These are phyloP conservation scores for Termitomyces heimii DNA, from an alignment of 768 basidiomycete species.

Conservation along the genomic window DNA sequence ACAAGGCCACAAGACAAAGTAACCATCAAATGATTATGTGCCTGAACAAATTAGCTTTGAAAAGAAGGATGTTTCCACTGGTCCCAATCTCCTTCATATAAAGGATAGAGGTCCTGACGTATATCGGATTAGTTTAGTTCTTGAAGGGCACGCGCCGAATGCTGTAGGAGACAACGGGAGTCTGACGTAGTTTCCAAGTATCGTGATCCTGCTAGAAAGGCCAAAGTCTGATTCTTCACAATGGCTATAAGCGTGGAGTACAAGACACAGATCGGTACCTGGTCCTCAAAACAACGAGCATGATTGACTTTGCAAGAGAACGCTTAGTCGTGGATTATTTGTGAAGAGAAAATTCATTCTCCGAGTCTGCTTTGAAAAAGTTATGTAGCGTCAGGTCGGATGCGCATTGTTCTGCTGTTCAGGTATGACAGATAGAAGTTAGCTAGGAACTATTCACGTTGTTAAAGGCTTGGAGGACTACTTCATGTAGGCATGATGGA, in stretches of 20 bases:
- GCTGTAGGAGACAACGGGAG: background rate
- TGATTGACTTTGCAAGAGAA: background rate
- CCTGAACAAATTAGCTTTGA: no score
- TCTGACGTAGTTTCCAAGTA: background rate
- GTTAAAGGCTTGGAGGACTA: no score
- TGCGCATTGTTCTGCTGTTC: background rate
- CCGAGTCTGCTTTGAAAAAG: background rate
- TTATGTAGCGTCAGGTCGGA: background rate
- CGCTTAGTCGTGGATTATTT: background rate
- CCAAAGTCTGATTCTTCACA: no score
- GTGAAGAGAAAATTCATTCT: background rate
- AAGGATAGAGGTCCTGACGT: background rate
- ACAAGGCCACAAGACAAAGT: constrained; percentile 16
- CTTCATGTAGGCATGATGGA: background rate
- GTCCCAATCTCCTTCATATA: no score
- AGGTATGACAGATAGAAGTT: background rate
- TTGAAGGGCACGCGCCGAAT: background rate
- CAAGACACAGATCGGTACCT: background rate
- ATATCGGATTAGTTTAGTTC: background rate
- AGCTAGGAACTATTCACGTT: background rate
- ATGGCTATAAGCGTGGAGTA: background rate
- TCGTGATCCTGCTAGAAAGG: no score
- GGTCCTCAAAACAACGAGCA: background rate
- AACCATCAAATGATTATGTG: background rate
- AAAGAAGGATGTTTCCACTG: no score